phyloP scores from a whole-genome alignment of 306 rosid species.

The Hippophae tibetana region DNA sequence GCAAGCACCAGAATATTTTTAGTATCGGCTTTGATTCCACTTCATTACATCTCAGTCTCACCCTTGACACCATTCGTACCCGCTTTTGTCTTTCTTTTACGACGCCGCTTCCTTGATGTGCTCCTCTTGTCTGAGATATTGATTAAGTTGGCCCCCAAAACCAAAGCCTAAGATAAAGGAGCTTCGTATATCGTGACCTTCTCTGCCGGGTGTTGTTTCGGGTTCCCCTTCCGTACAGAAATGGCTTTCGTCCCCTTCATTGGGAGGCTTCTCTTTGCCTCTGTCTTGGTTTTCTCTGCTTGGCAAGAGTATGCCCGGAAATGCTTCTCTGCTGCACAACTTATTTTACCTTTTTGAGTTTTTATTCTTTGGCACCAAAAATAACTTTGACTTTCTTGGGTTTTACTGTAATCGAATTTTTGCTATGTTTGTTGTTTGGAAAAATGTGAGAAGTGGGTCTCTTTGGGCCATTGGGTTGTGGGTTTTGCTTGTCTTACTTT shows the following conservation, averaged over 20 bases:
- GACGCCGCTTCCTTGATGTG: no score
- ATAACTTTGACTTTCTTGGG: no score
- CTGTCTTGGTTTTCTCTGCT: conserved; percentile 53
- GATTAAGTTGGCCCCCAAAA: no score
- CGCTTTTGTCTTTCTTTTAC: no score
- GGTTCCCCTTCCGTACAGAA: conserved; percentile 5
- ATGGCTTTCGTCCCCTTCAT: conserved; percentile 55
- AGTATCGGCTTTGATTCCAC: no score
- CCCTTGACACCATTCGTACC: no score
- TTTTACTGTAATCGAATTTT: neutral
- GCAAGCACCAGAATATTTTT: no score
- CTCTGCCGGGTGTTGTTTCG: conserved; percentile 15
- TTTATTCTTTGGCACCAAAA: neutral
- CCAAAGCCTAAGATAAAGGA: no score
- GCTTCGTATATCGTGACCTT: no score
- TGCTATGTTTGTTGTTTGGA: neutral
- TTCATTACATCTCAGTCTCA: no score
- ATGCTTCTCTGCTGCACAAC: conserved; percentile 3
- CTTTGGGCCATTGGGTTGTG: neutral
- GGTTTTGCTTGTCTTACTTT: conserved; percentile 6
- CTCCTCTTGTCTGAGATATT: no score
- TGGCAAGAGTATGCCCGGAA: conserved; percentile 55
- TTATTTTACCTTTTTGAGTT: neutral
- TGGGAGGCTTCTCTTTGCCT: conserved; percentile 53
- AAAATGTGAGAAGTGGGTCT: neutral